Evolutionary conservation across 2,329 filamentous ascomycete species (phyloP), one percentile per base, ranked within the genome.

Genomic region (Thelonectria olida): DNA sequence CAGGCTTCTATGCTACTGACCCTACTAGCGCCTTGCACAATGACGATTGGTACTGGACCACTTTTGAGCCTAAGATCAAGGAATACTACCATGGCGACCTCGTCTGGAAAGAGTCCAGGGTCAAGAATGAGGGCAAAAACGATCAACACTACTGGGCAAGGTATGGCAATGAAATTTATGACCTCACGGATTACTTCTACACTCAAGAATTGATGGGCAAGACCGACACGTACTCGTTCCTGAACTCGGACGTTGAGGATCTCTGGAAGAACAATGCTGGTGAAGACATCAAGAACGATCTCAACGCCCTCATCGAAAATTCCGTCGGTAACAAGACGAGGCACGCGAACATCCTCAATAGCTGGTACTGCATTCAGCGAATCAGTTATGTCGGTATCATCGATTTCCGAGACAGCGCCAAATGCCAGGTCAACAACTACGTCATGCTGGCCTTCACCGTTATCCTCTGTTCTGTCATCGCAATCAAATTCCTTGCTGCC

Each of bases 151-250:
- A 86, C 73, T 98, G 96, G 93, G 90, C 92, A 65, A 90, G 91
- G 55, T 87, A 97, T 63, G 83, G 92, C 27, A 83, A 89, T 54
- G 85, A 85, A 52, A 84, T 99, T 19, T 98, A 96, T 74, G 96
- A 99, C 74, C 79, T 99, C 54, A 97, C 92, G 0, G 88, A 98
- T 75, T 99, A 99, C 79, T 95, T 94, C 78, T 83, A 93, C 73
- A 97, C 93, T 0, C 78, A 89, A 41, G 80, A 90, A 7, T 66
- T 82, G 19, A 81, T 84, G 71, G 83, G 88, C 66, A 81, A 88
- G 54, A 69, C 82, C 5, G 72, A 78, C 0, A 73, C 75, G 0
- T 96, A 92, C 79, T 76, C 84, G 9, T 98, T 96, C 78, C 82
- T 99, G 28, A 89, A 96, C 63, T 67, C 74, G 1, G 84, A 86